Conservation (phyloP, 306 rosid genomes). For the Citrullus colocynthis region DNA sequence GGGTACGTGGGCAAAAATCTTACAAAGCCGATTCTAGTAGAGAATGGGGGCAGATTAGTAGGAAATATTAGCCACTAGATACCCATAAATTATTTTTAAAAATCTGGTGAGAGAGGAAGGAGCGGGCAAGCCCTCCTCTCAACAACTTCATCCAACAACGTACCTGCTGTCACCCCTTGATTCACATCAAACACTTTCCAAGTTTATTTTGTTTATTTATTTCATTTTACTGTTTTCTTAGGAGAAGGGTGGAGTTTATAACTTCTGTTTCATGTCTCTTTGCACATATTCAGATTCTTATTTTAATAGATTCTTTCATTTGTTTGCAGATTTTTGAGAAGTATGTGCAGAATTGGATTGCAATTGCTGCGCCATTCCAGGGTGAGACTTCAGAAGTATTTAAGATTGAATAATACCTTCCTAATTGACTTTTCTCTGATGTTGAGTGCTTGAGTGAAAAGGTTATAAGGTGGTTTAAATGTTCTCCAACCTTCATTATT, state of each 20-base stretch:
- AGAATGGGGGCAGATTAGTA: background rate
- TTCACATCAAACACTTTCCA: background rate
- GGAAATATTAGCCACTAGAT: background rate
- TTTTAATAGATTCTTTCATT: background rate
- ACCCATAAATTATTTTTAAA: background rate
- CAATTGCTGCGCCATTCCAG: conserved; percentile 86
- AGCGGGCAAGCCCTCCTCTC: background rate
- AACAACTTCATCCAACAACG: background rate
- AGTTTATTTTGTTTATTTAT: background rate
- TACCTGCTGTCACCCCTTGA: background rate
- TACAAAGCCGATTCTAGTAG: background rate
- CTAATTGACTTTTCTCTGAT: background rate
- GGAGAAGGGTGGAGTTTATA: background rate
- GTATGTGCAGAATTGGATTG: conserved; percentile 94
- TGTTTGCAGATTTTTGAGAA: conserved; percentile 81
- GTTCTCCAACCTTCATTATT: background rate
- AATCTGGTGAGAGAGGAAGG: background rate
- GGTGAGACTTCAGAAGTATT: conserved; percentile 35
- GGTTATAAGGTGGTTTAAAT: background rate
- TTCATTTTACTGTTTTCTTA: background rate
- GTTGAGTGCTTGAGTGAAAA: background rate
- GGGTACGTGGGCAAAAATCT: background rate
- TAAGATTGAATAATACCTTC: background rate
- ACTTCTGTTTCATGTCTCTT: background rate
- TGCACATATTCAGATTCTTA: background rate